Evolutionary conservation across 164 flowering plant species (phyloP), one percentile per base, ranked within the genome.

Genomic region (Vitis rupestris): DNA sequence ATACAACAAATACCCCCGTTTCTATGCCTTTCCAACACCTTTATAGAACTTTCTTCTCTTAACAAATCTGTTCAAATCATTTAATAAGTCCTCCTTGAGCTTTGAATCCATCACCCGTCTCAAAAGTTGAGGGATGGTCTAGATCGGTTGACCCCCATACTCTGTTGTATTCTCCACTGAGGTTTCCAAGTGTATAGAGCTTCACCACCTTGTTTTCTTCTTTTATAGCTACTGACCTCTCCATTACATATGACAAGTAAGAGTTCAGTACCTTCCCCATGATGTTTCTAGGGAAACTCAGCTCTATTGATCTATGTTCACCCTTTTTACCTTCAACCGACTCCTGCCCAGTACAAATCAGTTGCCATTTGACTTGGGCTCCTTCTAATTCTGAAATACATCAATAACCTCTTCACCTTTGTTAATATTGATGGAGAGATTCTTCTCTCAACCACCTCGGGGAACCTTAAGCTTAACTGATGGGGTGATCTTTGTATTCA

Each of bases 21-120:
- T 23, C 27, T 23, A 23, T 23, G 27, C 27, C 27, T 23, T 23
- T 23, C 27, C 27, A 23, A 23, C 27, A 23, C 27, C 27, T 23
- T 23, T 23, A 23, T 23, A 23, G 27, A 23, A 23, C 27, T 23
- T 23, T 23, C 27, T 23, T 23, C 27, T 23, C 27, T 23, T 23
- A 23, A 23, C 27, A 23, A 23, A 23, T 23, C 27, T 23, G 27
- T 23, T 23, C 2, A 23, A 23, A 23, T 23, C 27, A 23, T 23
- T 23, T 23, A 23, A 2, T 1, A 23, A 23, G 27, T 23, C 27
- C 27, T 23, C 27, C 27, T 82, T 82, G 4, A 63, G 37, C 13
- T 27, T 55, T 5, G 78, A 65, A 61, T 82, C 81, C 80, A 82
- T 76, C 9, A 81, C 81, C 37, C 74, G 69, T 82, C 17, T 74